Conservation (phyloP, 371 early-diverging fungal species). For the Rhizopus arrhizus region DNA sequence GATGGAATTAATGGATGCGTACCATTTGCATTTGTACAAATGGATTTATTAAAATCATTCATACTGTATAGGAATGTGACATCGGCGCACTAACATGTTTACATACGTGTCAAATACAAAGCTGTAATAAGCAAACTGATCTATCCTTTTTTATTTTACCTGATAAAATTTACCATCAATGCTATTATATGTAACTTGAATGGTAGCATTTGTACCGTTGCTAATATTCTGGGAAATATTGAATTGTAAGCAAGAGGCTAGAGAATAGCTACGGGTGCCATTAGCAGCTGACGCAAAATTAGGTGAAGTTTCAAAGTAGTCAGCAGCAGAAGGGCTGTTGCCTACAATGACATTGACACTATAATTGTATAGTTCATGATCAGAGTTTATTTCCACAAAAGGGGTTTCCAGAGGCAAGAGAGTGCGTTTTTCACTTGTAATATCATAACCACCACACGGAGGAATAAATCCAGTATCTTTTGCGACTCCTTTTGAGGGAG, state of each 20-base stretch:
- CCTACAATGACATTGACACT: slow-evolving; percentile 46
- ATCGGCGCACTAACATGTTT: too few relatives aligned
- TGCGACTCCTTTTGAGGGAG: slow-evolving; percentile 50
- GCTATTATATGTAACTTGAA: slow-evolving; percentile 59
- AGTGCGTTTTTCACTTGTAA: slow-evolving; percentile 34
- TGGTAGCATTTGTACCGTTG: slow-evolving; percentile 55
- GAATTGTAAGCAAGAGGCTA: slow-evolving; percentile 45
- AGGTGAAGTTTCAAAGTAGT: slow-evolving; percentile 19
- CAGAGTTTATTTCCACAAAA: slow-evolving; percentile 55
- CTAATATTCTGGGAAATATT: slow-evolving; percentile 40
- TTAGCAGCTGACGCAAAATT: slow-evolving; percentile 17
- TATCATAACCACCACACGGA: slow-evolving; percentile 57
- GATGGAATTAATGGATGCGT: too few relatives aligned
- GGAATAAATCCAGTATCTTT: slow-evolving; percentile 49
- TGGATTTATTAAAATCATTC: too few relatives aligned
- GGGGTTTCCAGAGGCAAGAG: slow-evolving; percentile 50
- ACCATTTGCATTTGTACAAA: too few relatives aligned
- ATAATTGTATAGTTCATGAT: slow-evolving; percentile 46
- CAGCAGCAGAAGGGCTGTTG: slow-evolving; percentile 45
- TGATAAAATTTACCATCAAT: slow-evolving; percentile 63
- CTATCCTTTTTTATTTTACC: slow-evolving; percentile 22
- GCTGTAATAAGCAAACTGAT: too few relatives aligned
- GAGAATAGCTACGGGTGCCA: slow-evolving; percentile 45
- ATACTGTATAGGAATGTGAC: too few relatives aligned
- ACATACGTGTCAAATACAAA: too few relatives aligned